Evolutionary conservation across 768 basidiomycete genomes (phyloP), one percentile per base, ranked within the genome.

Genomic region (Cystobasidium onofrii): DNA sequence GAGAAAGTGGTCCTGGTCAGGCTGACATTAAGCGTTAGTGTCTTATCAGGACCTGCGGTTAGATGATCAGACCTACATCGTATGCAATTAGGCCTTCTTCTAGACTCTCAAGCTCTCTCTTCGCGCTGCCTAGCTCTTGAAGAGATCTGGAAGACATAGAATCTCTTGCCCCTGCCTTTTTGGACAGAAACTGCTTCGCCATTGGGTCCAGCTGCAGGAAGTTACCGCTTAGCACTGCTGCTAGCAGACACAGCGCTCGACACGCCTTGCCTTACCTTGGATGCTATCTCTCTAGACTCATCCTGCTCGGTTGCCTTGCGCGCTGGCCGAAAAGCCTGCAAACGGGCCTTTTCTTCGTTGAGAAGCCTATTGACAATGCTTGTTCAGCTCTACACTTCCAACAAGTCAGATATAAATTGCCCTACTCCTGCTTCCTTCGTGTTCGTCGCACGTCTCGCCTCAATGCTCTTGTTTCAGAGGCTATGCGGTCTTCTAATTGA

Each of bases 31-130:
- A n/a, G n/a, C n/a, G n/a, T n/a, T n/a, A n/a, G n/a, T n/a, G n/a
- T n/a, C n/a, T n/a, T n/a, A n/a, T n/a, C n/a, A n/a, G n/a, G n/a
- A n/a, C n/a, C n/a, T n/a, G n/a, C n/a, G n/a, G n/a, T n/a, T n/a
- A n/a, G n/a, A n/a, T n/a, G n/a, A n/a, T n/a, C n/a, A n/a, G 13
- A 29, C 41, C 52, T 18, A 67, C 65, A 52, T 67, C 65, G 44
- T 67, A 67, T 9, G 27, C 65, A 18, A 13, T 31, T 12, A 31
- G n/a, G 25, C 36, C 65, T 25, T 67, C 65, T n/a, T 50, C 46
- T 50, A n/a, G 20, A 20, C 46, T 50, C 20, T 50, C 46, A 4
- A 50, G 18, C 46, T 50, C n/a, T 20, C 46, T 50, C 18, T 50
- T 50, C 9, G 46, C 46, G 46, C 46, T 50, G 4, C n/a, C 46